Conservation (phyloP, 495 filamentous ascomycete genomes). For the Podospora sp. region DNA sequence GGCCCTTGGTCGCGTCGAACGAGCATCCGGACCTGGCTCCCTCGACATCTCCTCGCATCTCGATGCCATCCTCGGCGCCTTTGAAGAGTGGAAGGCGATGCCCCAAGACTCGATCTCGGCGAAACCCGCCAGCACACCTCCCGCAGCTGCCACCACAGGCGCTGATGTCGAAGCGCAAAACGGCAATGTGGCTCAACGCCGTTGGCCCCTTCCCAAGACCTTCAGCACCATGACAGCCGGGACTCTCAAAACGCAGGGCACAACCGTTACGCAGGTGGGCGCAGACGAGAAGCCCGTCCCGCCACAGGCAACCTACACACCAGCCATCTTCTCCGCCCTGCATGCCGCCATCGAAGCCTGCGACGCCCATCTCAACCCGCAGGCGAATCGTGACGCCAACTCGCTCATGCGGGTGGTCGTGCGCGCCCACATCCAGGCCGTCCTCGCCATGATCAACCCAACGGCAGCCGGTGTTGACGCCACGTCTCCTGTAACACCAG, state of each 20-base stretch:
- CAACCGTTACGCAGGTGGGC: background rate
- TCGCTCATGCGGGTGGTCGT: constrained; percentile 22
- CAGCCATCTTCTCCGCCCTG: constrained; percentile 22
- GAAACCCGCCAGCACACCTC: background rate
- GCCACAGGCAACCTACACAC: constrained; percentile 20
- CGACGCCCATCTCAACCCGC: constrained; percentile 17
- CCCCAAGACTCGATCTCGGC: background rate
- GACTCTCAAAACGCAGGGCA: constrained; percentile 3
- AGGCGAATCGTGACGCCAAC: background rate
- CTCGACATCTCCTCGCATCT: background rate
- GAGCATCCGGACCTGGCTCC: background rate
- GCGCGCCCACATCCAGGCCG: constrained; percentile 31
- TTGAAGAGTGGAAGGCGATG: constrained; percentile 9
- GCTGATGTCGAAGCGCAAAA: constrained; percentile 1
- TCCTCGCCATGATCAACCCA: constrained; percentile 27
- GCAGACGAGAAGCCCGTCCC: constrained; percentile 16
- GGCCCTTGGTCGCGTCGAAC: constrained; percentile 1
- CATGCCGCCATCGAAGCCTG: constrained; percentile 25
- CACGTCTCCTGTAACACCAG: background rate
- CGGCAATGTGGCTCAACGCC: constrained; percentile 1
- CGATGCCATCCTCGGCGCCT: background rate
- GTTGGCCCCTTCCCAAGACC: background rate
- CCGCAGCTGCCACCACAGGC: background rate
- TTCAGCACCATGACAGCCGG: background rate
- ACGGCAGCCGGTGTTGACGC: constrained; percentile 1